Base-by-base conservation (phyloP, 2,329 filamentous ascomycete genomes). In the Fusarium dimerum region DNA sequence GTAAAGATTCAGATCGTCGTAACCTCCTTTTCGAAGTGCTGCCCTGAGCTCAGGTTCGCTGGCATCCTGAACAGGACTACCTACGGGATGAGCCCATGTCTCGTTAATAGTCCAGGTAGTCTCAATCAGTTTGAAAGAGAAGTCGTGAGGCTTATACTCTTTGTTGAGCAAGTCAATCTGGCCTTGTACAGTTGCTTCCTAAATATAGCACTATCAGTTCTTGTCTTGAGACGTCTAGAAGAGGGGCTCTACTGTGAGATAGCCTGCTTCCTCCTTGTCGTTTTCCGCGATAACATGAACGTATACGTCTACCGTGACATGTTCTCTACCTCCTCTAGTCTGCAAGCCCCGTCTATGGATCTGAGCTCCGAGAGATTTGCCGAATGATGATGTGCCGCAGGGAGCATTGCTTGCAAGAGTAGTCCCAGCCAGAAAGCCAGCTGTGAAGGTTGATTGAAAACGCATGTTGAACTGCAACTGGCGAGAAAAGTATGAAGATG, bases 1-100 rank as follows among this genome's bases (percentile, higher is more conserved):
- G 34, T 45, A 54, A 7, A 60, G 53, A 1, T 60, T 60, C 1
- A 59, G 18, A 1, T 57, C 47, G 2, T 43, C 45, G 38, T 60
- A 59, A 8, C 47, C 42, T 45, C 56, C 56, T 26, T 50, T 26
- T 2, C 52, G 53, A n/a, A 59, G 43, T 3, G 49, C 50, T 0
- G 16, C 32, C 9, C 53, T 40, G 1, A 59, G 36, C 0, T 59
- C 47, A 17, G 16, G 38, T 13, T 51, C 42, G 2, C 10, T 38
- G 1, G 29, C 10, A 3, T 40, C 13, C 10, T 36, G 8, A 2
- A 8, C 50, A 8, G 54, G 55, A 11, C 40, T 30, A 3, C 30
- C 45, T 3, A 12, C 36, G 11, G 55, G 51, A 3, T 16, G 3
- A 2, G 41, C 26, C 56, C 53, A 59, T 10, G 45, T 40, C 5